Evolutionary conservation across 2,329 filamentous ascomycete species (phyloP).

Genomic region (Metarhizium rileyi): DNA sequence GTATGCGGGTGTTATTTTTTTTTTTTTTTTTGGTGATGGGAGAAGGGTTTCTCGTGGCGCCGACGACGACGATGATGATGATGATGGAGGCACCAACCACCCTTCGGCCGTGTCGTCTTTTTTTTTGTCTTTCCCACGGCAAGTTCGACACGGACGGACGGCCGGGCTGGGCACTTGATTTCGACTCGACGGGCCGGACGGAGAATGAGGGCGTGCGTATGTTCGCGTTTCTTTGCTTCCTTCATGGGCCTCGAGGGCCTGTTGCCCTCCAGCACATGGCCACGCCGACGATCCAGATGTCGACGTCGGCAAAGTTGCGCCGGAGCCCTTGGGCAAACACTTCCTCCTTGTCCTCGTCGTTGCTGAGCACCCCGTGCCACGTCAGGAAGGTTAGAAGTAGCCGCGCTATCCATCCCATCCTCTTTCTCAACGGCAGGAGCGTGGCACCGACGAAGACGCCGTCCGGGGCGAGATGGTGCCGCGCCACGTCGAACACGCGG

Average conservation of each 20-base stretch:
- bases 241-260: not conserved
- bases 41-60: too few relatives aligned
- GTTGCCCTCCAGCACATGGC: not conserved
- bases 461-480: conserved; percentile 10
- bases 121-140: too few relatives aligned
- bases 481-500: conserved; percentile 9
- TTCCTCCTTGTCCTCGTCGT: conserved; percentile 25
- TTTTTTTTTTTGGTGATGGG: too few relatives aligned
- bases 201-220: too few relatives aligned
- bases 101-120: too few relatives aligned
- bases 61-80: too few relatives aligned
- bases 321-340: conserved; percentile 23
- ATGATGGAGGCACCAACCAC: too few relatives aligned
- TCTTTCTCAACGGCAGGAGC: conserved; percentile 8
- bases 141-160: too few relatives aligned
- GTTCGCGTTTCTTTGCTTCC: too few relatives aligned
- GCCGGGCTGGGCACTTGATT: too few relatives aligned
- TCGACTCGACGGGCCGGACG: too few relatives aligned
- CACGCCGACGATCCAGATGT: conserved; percentile 26
- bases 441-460: conserved; percentile 17
- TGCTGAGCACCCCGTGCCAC: conserved; percentile 24
- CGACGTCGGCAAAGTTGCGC: conserved; percentile 27
- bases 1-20: too few relatives aligned
- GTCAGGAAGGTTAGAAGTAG: conserved; percentile 11
- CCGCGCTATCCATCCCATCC: conserved; percentile 10